These are phyloP conservation scores for Coprinellus aureogranulatus DNA, from an alignment of 768 basidiomycete genomes.

Conservation along the genomic window DNA sequence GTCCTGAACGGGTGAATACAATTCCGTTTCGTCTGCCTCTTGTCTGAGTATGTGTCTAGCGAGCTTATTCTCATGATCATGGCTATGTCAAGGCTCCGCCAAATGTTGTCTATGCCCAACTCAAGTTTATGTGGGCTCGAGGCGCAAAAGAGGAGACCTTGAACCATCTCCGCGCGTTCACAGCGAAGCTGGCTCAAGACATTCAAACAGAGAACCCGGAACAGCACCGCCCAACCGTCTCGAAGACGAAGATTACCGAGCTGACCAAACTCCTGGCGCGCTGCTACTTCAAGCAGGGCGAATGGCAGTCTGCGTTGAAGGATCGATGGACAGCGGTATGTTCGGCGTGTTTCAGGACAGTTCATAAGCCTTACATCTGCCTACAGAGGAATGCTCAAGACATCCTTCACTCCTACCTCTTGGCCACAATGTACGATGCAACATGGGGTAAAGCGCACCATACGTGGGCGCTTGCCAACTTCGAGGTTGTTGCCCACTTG, in stretches of 20 bases:
- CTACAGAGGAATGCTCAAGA: constrained; percentile 72
- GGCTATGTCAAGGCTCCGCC: constrained; percentile 79
- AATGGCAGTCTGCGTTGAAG: constrained; percentile 85
- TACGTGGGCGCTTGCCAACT: constrained; percentile 95
- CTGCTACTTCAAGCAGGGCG: constrained; percentile 93
- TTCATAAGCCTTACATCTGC: neutral
- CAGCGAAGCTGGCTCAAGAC: constrained; percentile 71
- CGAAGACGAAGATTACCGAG: constrained; percentile 59
- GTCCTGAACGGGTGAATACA: constrained; percentile 59
- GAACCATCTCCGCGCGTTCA: constrained; percentile 80
- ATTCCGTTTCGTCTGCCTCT: neutral
- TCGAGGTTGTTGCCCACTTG: constrained; percentile 83
- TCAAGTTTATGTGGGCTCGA: constrained; percentile 94
- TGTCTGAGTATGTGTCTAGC: constrained; percentile 33
- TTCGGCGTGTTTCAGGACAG: neutral
- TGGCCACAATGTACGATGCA: constrained; percentile 88
- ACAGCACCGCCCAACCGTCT: constrained; percentile 48
- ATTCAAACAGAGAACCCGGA: constrained; percentile 60
- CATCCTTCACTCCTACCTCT: constrained; percentile 79
- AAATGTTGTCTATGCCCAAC: constrained; percentile 91
- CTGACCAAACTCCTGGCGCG: constrained; percentile 87
- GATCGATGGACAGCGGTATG: constrained; percentile 77
- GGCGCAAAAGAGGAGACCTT: constrained; percentile 77
- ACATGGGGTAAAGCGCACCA: constrained; percentile 99
- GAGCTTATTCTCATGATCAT: constrained; percentile 41